Evolutionary conservation across 345 rosid species (phyloP), one percentile per base, ranked within the genome.

Genomic region (Sonneratia caseolaris): DNA sequence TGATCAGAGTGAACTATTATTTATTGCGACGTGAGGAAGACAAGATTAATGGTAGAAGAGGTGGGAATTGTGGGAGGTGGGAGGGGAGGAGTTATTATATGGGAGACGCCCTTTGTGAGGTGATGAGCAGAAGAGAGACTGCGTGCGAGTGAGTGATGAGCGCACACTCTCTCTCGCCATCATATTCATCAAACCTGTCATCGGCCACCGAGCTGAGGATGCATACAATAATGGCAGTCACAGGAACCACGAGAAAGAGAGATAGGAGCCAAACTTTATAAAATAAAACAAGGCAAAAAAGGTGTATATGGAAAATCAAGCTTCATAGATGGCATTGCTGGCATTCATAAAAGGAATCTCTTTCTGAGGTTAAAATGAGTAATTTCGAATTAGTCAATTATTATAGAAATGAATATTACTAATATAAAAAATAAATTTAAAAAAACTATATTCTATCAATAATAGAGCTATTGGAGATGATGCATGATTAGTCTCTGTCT

Each of bases 161-260:
- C 59, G 27, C 45, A 9, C 45, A 42, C 5, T 24, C 37, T 61
- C 22, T 62, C 62, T 36, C 59, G 66, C 42, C 64, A 62, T 71
- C 47, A 62, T 42, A 42, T 42, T 9, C 5, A 9, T 9, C 45
- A 4, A 42, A 9, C 61, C 66, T 71, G 67, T 38, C 69, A 67
- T 40, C 69, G 40, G 40, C 49, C 32, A 66, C 51, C 3, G 53
- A 53, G 24, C 45, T 9, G 10, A 42, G 45, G 10, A 9, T 1
- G 71, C 40, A 65, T 27, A 14, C 16, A 64, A 42, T 72, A 72
- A 72, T 64, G 69, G 57, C 68, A 35, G 55, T 72, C 74, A 72
- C 74, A 72, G 10, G 74, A 64, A 62, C 24, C 45, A 68, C 16
- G 27, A 71, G 53, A 62, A 37, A 42, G 27, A 71, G 53, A 62